A percentile compares a stretch with the other conserved stretches of the same genome.
These are phyloP conservation scores for Saccharomyces hybrid DNA, from an alignment of 1,139 yeast species.

Conservation along the genomic window DNA sequence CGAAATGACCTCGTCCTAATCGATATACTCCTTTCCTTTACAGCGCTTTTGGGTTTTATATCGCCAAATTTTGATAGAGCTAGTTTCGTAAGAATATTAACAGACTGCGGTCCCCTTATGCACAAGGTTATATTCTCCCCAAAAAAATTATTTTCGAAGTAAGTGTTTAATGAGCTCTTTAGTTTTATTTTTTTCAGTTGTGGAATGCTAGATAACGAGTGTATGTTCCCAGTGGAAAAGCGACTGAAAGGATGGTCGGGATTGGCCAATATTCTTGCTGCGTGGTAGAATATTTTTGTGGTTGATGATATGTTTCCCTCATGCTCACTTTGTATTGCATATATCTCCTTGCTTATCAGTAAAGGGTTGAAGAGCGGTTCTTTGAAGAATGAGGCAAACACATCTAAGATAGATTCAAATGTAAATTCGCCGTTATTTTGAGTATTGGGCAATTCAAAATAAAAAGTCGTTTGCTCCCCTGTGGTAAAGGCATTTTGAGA, in stretches of 20 bases:
- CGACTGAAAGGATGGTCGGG: slow-evolving; percentile 53
- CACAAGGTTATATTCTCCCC: slow-evolving; percentile 54
- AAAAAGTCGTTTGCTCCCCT: slow-evolving; percentile 55
- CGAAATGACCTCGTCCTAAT: not conserved
- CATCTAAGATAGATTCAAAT: slow-evolving; percentile 40
- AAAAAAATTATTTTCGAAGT: slow-evolving; percentile 41
- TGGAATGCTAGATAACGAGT: slow-evolving; percentile 51
- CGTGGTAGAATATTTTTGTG: slow-evolving; percentile 50
- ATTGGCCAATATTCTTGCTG: slow-evolving; percentile 44
- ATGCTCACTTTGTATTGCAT: slow-evolving; percentile 61
- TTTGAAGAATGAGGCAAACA: slow-evolving; percentile 46
- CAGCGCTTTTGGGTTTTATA: slow-evolving; percentile 12
- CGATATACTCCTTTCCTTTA: not conserved
- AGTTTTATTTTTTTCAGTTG: slow-evolving; percentile 41
- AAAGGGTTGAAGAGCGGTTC: slow-evolving; percentile 43
- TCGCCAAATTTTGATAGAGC: slow-evolving; percentile 39
- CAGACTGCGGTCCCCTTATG: slow-evolving; percentile 55
- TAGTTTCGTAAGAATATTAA: slow-evolving; percentile 47
- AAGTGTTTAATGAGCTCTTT: slow-evolving; percentile 45
- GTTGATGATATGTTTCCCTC: slow-evolving; percentile 38
- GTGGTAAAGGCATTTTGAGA: slow-evolving; percentile 58
- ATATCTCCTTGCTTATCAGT: slow-evolving; percentile 43
- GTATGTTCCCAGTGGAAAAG: slow-evolving; percentile 65
- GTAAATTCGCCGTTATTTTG: slow-evolving; percentile 25
- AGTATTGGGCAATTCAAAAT: slow-evolving; percentile 47